Percentiles rank a stretch among this genome's conserved stretches.
Evolutionary conservation across 805 yeast species (phyloP).

Genomic region (Myxozyma monticola): DNA sequence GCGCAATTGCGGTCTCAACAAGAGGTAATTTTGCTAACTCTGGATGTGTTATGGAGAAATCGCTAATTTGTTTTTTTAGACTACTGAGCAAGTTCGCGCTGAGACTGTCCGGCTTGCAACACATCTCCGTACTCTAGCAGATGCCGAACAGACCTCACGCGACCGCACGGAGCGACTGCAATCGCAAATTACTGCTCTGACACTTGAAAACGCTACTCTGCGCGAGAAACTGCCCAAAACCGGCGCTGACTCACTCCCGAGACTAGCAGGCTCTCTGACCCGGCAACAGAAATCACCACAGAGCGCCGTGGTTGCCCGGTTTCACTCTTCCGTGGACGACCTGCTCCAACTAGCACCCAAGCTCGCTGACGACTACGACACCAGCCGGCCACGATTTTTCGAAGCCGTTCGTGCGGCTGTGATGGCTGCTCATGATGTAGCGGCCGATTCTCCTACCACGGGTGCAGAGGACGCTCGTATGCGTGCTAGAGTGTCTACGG

Average conservation of each 20-base stretch:
- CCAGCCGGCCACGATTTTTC: constrained; percentile 28
- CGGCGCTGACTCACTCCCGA: background rate
- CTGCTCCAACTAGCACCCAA: background rate
- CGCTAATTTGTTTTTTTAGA: constrained; percentile 1
- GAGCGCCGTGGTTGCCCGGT: background rate
- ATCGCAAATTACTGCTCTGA: constrained; percentile 34
- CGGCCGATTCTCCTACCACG: constrained; percentile 11
- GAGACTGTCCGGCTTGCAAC: constrained; percentile 41
- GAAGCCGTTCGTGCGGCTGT: constrained; percentile 40
- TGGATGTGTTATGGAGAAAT: too few relatives aligned
- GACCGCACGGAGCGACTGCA: constrained; percentile 31
- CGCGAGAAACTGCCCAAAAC: background rate
- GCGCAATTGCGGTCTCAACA: constrained; percentile 30
- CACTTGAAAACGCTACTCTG: constrained; percentile 38
- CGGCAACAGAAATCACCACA: too few relatives aligned
- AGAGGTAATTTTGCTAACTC: background rate
- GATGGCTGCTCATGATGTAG: constrained; percentile 36
- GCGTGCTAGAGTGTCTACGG: constrained; percentile 8
- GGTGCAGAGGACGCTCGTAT: constrained; percentile 3
- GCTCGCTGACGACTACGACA: constrained; percentile 3
- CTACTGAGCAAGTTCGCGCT: constrained; percentile 42
- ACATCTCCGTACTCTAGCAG: constrained; percentile 43
- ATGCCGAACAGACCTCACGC: constrained; percentile 24
- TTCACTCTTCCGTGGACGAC: background rate
- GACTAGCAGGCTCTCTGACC: too few relatives aligned